Evolutionary conservation across 1,139 yeast species (phyloP).

Genomic region (Zhuliangozyma parablackwelliae): DNA sequence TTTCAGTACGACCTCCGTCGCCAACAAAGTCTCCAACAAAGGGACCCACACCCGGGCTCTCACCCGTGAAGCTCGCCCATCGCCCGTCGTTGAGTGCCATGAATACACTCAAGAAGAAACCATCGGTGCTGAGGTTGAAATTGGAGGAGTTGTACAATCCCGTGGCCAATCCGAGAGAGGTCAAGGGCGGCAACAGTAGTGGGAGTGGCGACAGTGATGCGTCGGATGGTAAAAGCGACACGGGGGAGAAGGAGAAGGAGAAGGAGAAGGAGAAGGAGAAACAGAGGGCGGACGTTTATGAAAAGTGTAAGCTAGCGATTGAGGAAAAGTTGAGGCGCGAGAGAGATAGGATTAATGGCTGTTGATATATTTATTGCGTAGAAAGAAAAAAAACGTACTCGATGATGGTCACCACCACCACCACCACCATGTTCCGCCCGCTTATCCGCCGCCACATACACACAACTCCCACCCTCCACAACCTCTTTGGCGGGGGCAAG

Average conservation of each 20-base stretch:
- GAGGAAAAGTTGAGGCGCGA: conserved; percentile 19
- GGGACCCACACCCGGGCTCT: background rate
- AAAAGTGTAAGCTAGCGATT: conserved; percentile 26
- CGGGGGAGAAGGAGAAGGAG: background rate
- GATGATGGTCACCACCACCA: background rate
- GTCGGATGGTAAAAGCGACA: background rate
- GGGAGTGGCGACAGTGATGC: background rate
- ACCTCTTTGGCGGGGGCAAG: conserved; percentile 26
- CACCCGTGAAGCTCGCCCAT: conserved; percentile 14
- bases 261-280: background rate
- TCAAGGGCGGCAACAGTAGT: background rate
- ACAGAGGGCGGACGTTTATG: conserved; percentile 16
- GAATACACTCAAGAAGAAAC: conserved; percentile 11
- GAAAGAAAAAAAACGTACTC: too few relatives aligned
- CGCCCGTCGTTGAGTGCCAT: conserved; percentile 15
- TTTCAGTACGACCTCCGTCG: conserved; percentile 6
- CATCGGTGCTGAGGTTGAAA: conserved; percentile 20
- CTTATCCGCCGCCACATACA: background rate
- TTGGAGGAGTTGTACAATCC: conserved; percentile 24
- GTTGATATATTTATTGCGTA: too few relatives aligned
- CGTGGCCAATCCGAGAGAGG: conserved; percentile 16
- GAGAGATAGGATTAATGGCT: conserved; percentile 5
- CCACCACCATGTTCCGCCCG: background rate
- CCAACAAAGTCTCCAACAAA: conserved; percentile 8
- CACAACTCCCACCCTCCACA: background rate